phyloP scores from a whole-genome alignment of 2,329 filamentous ascomycete genomes.

The Colletotrichum sp. region DNA sequence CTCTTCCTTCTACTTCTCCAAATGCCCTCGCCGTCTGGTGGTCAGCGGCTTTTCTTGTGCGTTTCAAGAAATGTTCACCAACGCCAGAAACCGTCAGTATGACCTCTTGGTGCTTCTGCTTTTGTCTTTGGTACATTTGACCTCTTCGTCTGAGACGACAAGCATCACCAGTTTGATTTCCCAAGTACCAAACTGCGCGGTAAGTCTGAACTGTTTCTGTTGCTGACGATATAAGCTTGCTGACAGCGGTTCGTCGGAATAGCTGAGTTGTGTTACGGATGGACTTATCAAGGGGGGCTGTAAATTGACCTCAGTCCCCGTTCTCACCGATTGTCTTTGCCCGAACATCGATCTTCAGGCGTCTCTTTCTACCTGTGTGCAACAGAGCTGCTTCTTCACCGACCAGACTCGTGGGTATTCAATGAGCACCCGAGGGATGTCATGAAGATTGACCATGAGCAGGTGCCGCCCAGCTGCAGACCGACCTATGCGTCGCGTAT shows the following conservation, averaged over 20 bases:
- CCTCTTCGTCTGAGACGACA: neutral
- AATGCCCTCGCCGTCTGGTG: neutral
- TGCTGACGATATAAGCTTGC: accelerated
- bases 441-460: neutral
- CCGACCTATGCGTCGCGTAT: slow-evolving; percentile 17
- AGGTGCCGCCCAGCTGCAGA: neutral
- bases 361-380: slow-evolving; percentile 18
- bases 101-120: neutral
- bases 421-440: neutral
- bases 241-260: neutral
- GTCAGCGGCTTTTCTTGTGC: neutral
- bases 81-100: neutral
- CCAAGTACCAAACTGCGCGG: neutral
- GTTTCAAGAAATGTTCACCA: neutral
- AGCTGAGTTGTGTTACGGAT: neutral
- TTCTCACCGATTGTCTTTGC: slow-evolving; percentile 19
- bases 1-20: neutral
- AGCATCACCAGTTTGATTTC: neutral
- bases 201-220: neutral
- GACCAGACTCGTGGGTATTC: slow-evolving; percentile 15
- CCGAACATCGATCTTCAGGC: slow-evolving; percentile 13
- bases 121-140: neutral
- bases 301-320: slow-evolving; percentile 2
- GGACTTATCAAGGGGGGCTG: neutral
- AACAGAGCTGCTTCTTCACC: slow-evolving; percentile 10